Conservation (phyloP, 2,329 filamentous ascomycete genomes). For the Epichloe festucae region DNA sequence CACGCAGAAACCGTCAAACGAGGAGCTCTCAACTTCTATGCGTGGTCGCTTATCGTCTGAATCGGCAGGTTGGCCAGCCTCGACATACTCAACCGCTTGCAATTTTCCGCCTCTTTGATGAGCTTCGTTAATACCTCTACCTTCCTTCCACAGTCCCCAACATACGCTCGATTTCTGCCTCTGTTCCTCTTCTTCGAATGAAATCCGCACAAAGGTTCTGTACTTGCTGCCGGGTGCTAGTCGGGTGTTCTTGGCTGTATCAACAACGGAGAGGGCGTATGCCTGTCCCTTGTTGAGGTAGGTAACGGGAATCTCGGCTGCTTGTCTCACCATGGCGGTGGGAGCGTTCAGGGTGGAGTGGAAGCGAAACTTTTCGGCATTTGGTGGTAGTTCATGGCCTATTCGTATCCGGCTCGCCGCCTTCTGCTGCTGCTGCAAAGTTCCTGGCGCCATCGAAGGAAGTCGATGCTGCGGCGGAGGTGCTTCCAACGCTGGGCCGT, state of each 20-base stretch:
- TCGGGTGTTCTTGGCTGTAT: constrained; percentile 53
- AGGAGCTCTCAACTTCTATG: constrained; percentile 60
- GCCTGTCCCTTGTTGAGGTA: constrained; percentile 97
- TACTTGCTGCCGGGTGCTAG: constrained; percentile 55
- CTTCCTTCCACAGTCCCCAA: constrained; percentile 91
- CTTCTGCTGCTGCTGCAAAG: constrained; percentile 26
- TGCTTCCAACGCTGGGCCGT: constrained; percentile 53
- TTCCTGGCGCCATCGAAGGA: constrained; percentile 34
- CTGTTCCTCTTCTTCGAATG: constrained; percentile 93
- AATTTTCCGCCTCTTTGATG: constrained; percentile 86
- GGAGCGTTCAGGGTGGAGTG: constrained; percentile 84
- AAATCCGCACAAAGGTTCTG: constrained; percentile 85
- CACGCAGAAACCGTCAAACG: constrained; percentile 89
- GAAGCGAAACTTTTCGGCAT: constrained; percentile 69
- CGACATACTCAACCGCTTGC: constrained; percentile 90
- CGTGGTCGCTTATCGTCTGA: constrained; percentile 54
- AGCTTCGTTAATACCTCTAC: constrained; percentile 86
- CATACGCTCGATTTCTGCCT: constrained; percentile 68
- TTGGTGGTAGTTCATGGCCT: constrained; percentile 33
- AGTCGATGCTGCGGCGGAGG: constrained; percentile 38
- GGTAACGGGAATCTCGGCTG: constrained; percentile 88
- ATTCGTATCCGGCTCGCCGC: constrained; percentile 34
- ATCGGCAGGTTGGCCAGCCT: constrained; percentile 44
- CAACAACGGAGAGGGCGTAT: constrained; percentile 74
- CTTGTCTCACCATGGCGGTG: constrained; percentile 87